Conservation (phyloP, 2,329 filamentous ascomycete species). For the Epicoccum sorghinum region DNA sequence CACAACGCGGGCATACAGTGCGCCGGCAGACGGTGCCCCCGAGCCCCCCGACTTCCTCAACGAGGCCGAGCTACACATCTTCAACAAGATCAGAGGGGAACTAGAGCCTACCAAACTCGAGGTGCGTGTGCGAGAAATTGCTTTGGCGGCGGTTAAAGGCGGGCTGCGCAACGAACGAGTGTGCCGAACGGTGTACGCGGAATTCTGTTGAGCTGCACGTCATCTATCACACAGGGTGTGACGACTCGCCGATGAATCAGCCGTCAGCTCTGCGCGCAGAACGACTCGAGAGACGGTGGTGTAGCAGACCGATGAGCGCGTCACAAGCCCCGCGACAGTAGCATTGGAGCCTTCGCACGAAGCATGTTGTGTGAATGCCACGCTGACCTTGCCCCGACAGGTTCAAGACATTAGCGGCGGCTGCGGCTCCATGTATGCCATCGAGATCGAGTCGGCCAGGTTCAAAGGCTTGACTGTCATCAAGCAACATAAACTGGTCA, state of each 20-base stretch:
- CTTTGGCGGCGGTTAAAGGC: no score
- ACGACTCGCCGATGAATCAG: background rate
- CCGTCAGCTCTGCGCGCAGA: background rate
- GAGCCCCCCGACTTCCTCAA: conserved; percentile 56
- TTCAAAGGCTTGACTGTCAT: conserved; percentile 76
- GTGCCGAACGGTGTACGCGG: conserved; percentile 8
- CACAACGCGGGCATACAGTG: conserved; percentile 32
- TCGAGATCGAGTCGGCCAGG: conserved; percentile 73
- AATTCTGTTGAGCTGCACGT: conserved; percentile 18
- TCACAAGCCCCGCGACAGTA: background rate
- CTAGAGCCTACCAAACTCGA: conserved; percentile 54
- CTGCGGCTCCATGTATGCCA: conserved; percentile 86
- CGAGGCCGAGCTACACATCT: conserved; percentile 54
- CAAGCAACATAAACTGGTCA: conserved; percentile 84
- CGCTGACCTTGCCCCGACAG: conserved; percentile 15
- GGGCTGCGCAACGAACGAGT: background rate
- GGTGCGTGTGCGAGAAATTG: conserved; percentile 40
- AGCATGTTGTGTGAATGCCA: conserved; percentile 1
- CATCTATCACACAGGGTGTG: conserved; percentile 5
- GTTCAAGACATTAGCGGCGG: conserved; percentile 84
- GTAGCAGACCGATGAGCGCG: background rate
- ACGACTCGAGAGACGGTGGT: background rate
- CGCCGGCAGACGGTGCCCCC: conserved; percentile 18
- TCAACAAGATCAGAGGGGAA: conserved; percentile 53
- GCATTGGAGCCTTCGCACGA: background rate